Base-by-base conservation (phyloP, 1,284 basidiomycete species). In the Naganishia sp. region DNA sequence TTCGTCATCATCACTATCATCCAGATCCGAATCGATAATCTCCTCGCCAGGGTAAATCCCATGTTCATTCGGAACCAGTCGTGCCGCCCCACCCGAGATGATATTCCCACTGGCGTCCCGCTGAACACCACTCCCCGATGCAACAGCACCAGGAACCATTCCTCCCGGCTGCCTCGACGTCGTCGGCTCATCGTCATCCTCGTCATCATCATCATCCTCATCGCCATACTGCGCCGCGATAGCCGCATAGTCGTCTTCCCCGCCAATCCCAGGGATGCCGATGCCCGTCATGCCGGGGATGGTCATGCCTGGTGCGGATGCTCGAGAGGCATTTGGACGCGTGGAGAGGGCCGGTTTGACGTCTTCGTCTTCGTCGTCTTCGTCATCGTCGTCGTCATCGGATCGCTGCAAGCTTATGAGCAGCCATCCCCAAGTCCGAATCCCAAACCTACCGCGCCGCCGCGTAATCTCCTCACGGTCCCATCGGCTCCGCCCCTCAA, bases 11-110 rank as follows among this genome's bases (percentile, higher is more conserved):
- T 83, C 82, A 0, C 90, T 92, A 75, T 98, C 95, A 79, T 99
- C 95, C 53, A 99, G 81, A 75, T 99, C 95, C 66, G 91, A 94
- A 73, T 95, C 94, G 75, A 99, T 97, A 31, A 90, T 90, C 75
- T 99, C 94, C 49, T 83, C 82, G 65, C 83, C 81, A 28, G 81
- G 79, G 39, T 79, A 69, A 35, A 81, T 72, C 23, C 80, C 80
- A 6, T 77, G 75, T 23, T 76, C 80, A 64, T 81, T 80, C 4
- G 79, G 75, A 73, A 53, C 65, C 50, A 67, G 32, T 17, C 50
- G 43, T 41, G 54, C 54, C 17, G 53, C 32, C 15, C 50, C 46
- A 7, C 61, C 50, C 7, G 52, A 54, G 15, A 63, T 54, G 21
- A 63, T 53, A 45, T 63, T 47, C 18, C 61, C 61, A 31, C 61